A percentile compares a stretch with the other conserved stretches of the same genome.
These are phyloP conservation scores for Dothiorella sarmentorum DNA, from an alignment of 2,329 filamentous ascomycete genomes.

Conservation along the genomic window DNA sequence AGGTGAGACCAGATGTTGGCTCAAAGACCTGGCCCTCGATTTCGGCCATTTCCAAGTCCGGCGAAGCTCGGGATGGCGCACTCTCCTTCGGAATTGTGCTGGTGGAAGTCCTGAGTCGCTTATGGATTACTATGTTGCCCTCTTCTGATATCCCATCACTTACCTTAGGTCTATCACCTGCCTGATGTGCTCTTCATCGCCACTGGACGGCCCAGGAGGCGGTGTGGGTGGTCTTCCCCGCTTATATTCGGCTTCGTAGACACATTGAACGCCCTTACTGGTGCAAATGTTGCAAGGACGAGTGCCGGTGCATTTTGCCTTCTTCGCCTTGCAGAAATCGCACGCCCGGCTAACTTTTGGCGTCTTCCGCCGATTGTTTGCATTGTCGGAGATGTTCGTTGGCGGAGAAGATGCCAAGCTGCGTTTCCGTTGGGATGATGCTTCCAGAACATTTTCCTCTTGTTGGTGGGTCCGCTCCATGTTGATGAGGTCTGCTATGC, in stretches of 20 bases:
- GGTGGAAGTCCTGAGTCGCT: no score
- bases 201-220: neutral
- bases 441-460: neutral
- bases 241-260: conserved; percentile 28
- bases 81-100: neutral
- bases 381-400: neutral
- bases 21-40: conserved; percentile 56
- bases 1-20: conserved; percentile 50
- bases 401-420: neutral
- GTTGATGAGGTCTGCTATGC: neutral
- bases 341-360: conserved; percentile 31
- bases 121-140: no score
- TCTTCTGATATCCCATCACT: no score
- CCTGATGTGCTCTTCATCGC: no score
- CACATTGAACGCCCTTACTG: conserved; percentile 23
- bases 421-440: neutral
- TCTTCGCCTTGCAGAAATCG: conserved; percentile 31
- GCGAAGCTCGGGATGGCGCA: neutral
- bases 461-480: neutral
- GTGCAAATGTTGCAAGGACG: conserved; percentile 28
- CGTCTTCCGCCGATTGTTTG: conserved; percentile 14
- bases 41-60: conserved; percentile 38
- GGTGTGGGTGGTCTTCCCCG: conserved; percentile 28
- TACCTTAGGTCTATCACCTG: no score
- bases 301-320: conserved; percentile 30